Base-by-base conservation (phyloP, 2,329 filamentous ascomycete species). In the Cercospora sp. region DNA sequence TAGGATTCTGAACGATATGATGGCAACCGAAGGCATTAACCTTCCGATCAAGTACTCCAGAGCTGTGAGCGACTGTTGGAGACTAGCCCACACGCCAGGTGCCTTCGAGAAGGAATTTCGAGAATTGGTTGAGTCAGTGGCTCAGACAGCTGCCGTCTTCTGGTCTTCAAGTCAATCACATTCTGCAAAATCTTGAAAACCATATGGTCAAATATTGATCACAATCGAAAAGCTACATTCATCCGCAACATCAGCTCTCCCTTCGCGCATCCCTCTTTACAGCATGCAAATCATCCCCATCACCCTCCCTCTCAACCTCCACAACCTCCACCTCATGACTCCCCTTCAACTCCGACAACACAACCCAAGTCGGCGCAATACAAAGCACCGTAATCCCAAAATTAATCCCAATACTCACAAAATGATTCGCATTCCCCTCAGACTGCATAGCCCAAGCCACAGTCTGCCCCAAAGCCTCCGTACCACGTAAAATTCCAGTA, bases 401-500 rank as follows among this genome's bases (percentile, higher is more conserved):
- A 39, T 67, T 67, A 6, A 67, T 20, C 13, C 65, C 65, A 53
- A 67, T 60, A 36, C 65, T 67, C 13, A 63, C 65, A 30, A 63
- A 67, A 30, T 63, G 65, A 5, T 63, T 67, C 23, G 60, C 60
- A 28, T 63, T 66, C 6, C 58, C 58, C 31, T 65, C 63, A 5
- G 63, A 65, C 36, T 66, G 64, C 64, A 66, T 62, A 26, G 59
- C 64, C 64, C 64, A 66, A 28, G 64, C 64, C 6, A 66, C 59
- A 45, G 64, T 63, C 59, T 66, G 64, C 16, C 64, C 64, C 26
- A 62, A 16, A 23, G 64, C 64, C 26, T 66, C 64, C 23, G 48
- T 62, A 3, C 64, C 58, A 39, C 64, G 48, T 31, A 66, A 39
- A 45, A 66, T 66, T 5, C 64, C 64, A 0, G 58, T 58, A 39